Evolutionary conservation across 148 eudicot genomes (phyloP), one percentile per base, ranked within the genome.

Genomic region (Dysphania ambrosioides): DNA sequence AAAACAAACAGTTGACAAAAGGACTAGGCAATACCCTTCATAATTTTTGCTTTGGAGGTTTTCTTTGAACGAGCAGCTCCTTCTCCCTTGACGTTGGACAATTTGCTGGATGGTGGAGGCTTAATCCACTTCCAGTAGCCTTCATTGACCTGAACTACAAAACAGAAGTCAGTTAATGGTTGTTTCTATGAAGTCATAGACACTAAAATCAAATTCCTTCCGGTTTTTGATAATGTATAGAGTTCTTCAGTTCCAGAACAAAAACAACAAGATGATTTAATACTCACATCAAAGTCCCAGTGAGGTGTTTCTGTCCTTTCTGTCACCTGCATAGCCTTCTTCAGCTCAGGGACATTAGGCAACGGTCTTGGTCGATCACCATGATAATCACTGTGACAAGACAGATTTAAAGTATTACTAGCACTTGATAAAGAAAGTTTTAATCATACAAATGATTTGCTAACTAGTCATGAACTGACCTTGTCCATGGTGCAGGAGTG

Each of bases 401-500:
- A 21, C 30, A 29, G 72, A 34, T 32, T 21, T 34, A 66, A 70
- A 56, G 38, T 2, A 70, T 53, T 30, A 56, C 23, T 34, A 35
- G 32, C 66, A 19, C 12, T 41, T 27, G 21, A 53, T 19, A 66
- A 0, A 66, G 65, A 10, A 26, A 34, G 44, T 5, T 11, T 29
- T 19, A 80, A 76, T 32, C 27, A 18, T 31, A 60, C n/a, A 57
- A 59, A 16, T 29, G 68, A 62, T 56, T 62, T 27, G 60, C 27
- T 41, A 27, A 27, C 27, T 24, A 67, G 18, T 6, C 38, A 34
- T 15, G 34, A 9, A 67, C 88, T 60, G 70, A 93, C 98, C 97
- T 91, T n/a, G 97, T 87, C 98, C 98, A 93, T 56, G 98, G 98
- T 60, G 98, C 98, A 80, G 98, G 98, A 70, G 85, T 86, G 83